A percentile compares a stretch with the other conserved stretches of the same genome.
Evolutionary conservation across 208 protist genomes (phyloP).

Genomic region (Leishmania martiniquensis): DNA sequence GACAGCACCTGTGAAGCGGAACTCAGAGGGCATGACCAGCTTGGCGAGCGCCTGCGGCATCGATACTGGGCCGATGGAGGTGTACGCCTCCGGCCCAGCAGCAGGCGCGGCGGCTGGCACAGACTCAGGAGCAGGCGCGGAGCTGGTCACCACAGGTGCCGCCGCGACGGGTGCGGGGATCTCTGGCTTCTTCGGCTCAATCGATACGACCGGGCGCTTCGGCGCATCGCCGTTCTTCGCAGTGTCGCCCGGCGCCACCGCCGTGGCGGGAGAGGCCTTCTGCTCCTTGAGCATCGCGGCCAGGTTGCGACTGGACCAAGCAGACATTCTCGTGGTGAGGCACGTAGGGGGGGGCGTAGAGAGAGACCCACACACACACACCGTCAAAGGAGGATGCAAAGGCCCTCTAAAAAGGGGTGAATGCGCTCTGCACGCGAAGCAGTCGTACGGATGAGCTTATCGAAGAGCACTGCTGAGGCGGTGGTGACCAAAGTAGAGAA

Average conservation of each 20-base stretch:
- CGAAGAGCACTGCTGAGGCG: not conserved
- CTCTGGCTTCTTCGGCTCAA: constrained; percentile 12
- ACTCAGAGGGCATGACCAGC: constrained; percentile 23
- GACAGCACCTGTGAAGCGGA: constrained; percentile 31
- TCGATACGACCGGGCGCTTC: constrained; percentile 6
- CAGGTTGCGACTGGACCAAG: constrained; percentile 57
- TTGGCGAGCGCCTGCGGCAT: constrained; percentile 47
- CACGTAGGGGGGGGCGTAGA: not conserved
- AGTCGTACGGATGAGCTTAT: not conserved
- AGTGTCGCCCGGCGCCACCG: not conserved
- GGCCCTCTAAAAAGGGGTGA: not conserved
- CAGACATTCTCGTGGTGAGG: constrained; percentile 46
- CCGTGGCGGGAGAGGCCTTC: constrained; percentile 26
- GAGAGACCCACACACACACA: too few species aligned
- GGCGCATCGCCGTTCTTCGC: not conserved
- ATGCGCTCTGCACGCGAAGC: not conserved
- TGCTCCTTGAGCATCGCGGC: constrained; percentile 67
- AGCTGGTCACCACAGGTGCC: not conserved
- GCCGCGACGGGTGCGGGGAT: not conserved
- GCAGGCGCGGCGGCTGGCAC: constrained; percentile 7
- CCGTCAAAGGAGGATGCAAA: not conserved
- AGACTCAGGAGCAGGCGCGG: not conserved
- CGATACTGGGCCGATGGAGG: constrained; percentile 37
- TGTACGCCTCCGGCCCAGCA: constrained; percentile 16
- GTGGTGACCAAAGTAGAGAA: not conserved